Evolutionary conservation across 176 grass and related monocot genomes (phyloP).

Genomic region (Thinopyrum elongatum): DNA sequence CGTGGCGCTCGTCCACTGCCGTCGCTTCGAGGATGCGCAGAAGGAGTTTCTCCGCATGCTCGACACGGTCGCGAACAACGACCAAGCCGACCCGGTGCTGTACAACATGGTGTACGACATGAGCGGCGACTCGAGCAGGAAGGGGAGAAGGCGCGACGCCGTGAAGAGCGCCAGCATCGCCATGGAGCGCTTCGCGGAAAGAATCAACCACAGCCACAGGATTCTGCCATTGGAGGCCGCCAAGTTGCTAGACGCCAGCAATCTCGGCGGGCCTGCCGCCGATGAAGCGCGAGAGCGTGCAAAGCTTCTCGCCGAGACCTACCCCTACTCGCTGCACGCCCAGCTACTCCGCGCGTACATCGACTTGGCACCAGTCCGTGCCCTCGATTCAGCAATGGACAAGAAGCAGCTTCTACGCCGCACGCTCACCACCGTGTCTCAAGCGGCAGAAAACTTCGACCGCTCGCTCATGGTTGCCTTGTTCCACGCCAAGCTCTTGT

Average conservation of each 20-base stretch:
- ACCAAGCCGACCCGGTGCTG: not conserved
- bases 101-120: not conserved
- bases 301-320: not conserved
- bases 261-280: not conserved
- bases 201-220: not conserved
- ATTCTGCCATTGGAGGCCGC: not conserved
- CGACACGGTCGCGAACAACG: not conserved
- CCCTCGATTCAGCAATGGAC: not conserved
- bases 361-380: not conserved
- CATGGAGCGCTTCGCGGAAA: not conserved
- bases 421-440: not conserved
- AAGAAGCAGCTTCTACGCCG: not conserved
- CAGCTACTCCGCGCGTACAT: not conserved
- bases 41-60: not conserved
- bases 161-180: not conserved
- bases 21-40: not conserved
- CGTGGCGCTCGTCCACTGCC: not conserved
- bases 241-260: not conserved
- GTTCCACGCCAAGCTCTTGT: slow-evolving; percentile 12
- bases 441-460: not conserved
- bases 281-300: not conserved
- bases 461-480: not conserved
- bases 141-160: not conserved
- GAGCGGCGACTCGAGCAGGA: not conserved
- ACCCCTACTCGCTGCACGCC: not conserved